Conservation (phyloP, 192 early-diverging fungal genomes). For the Phycomyces blakesleeanus region DNA sequence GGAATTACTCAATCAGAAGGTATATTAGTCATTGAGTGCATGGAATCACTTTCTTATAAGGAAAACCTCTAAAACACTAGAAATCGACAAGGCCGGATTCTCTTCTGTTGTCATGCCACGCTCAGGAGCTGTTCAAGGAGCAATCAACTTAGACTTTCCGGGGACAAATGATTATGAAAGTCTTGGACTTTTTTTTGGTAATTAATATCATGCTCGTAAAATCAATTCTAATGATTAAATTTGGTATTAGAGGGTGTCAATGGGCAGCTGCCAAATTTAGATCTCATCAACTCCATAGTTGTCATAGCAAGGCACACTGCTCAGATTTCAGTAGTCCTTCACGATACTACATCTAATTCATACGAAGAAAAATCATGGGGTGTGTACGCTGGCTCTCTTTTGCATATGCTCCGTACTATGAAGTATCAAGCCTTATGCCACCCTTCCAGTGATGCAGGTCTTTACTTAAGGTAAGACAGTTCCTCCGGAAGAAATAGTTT, state of each 20-base stretch:
- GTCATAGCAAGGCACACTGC: conserved; percentile 49
- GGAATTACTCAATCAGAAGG: conserved; percentile 45
- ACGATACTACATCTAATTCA: conserved; percentile 39
- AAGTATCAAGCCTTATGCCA: conserved; percentile 64
- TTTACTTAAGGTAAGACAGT: conserved; percentile 56
- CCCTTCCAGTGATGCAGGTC: conserved; percentile 64
- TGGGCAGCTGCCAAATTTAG: conserved; percentile 90
- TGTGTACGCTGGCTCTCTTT: conserved; percentile 41
- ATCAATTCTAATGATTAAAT: neutral
- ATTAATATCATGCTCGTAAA: neutral
- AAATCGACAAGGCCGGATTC: conserved; percentile 8
- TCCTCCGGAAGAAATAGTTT: neutral
- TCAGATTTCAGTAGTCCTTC: conserved; percentile 56
- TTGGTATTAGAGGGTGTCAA: conserved; percentile 68
- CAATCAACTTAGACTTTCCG: conserved; percentile 82
- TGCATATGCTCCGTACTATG: conserved; percentile 53
- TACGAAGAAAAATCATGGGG: conserved; percentile 28
- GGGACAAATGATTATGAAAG: conserved; percentile 57
- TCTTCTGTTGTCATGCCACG: conserved; percentile 43
- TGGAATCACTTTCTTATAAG: conserved; percentile 16
- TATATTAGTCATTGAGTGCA: conserved; percentile 11
- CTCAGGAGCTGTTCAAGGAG: conserved; percentile 82
- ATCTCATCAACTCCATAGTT: conserved; percentile 78
- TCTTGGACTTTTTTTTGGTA: conserved; percentile 74
- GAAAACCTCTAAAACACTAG: neutral